phyloP scores from a whole-genome alignment of 768 basidiomycete genomes.

The Suillus brevipes region DNA sequence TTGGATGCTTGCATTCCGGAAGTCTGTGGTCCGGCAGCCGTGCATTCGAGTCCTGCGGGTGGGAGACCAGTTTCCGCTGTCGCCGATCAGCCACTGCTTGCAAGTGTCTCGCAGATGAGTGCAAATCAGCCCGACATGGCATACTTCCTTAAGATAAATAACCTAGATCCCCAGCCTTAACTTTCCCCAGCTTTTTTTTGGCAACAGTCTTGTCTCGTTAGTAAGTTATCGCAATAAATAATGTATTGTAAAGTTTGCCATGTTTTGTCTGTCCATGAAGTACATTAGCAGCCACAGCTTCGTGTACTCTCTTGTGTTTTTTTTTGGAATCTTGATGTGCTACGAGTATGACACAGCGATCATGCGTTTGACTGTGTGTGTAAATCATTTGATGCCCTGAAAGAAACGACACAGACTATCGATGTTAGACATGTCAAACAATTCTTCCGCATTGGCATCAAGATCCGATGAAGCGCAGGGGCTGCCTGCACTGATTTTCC shows the following conservation, averaged over 20 bases:
- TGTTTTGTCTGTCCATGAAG: not conserved
- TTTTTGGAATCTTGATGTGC: not conserved
- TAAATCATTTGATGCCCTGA: not conserved
- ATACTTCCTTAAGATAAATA: constrained; percentile 12
- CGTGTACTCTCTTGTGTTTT: not conserved
- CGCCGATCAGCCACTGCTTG: constrained; percentile 14
- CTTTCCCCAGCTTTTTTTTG: not conserved
- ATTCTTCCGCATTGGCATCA: not conserved
- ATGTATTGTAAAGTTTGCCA: not conserved
- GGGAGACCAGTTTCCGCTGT: constrained; percentile 13
- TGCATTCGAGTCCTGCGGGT: constrained; percentile 8
- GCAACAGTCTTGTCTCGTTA: not conserved
- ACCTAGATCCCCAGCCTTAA: constrained; percentile 1
- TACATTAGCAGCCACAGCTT: not conserved
- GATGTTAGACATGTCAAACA: not conserved
- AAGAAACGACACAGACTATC: not conserved
- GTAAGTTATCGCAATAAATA: constrained; percentile 8
- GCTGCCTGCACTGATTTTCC: constrained; percentile 44
- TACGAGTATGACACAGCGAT: not conserved
- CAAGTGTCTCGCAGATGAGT: constrained; percentile 13
- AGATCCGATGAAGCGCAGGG: constrained; percentile 10
- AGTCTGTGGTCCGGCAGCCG: constrained; percentile 7
- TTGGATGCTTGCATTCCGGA: constrained; percentile 19
- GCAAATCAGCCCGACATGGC: constrained; percentile 12
- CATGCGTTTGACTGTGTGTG: not conserved